A percentile compares a stretch with the other conserved stretches of the same genome.
phyloP scores from a whole-genome alignment of 164 flowering plant species.

The Umbilicus rupestris region DNA sequence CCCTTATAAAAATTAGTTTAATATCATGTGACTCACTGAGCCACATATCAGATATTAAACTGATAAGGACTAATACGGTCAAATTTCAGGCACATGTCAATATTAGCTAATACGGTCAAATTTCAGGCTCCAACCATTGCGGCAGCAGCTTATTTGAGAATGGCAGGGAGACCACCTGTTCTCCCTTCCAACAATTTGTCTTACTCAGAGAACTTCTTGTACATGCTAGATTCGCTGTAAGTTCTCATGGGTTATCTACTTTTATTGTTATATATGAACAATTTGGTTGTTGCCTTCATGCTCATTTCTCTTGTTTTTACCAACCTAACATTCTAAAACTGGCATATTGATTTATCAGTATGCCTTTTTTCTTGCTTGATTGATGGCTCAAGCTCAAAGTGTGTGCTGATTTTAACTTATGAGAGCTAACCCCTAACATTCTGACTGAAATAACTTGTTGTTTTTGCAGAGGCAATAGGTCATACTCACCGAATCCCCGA shows the following conservation, averaged over 20 bases:
- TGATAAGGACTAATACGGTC: too few species aligned
- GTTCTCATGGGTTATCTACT: slow-evolving; percentile 20
- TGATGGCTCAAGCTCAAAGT: background rate
- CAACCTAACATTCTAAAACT: background rate
- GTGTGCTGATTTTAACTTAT: background rate
- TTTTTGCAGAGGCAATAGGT: slow-evolving; percentile 65
- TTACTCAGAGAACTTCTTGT: slow-evolving; percentile 92
- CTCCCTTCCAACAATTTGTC: slow-evolving; percentile 91
- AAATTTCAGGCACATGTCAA: too few species aligned
- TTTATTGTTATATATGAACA: background rate
- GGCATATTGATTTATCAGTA: too few species aligned
- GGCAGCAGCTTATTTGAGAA: slow-evolving; percentile 91
- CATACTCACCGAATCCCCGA: slow-evolving; percentile 89
- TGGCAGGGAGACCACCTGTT: slow-evolving; percentile 99
- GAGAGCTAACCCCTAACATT: background rate
- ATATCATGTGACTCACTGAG: too few species aligned
- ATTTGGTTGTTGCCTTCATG: background rate
- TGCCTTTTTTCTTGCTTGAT: background rate
- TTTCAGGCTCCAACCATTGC: slow-evolving; percentile 94
- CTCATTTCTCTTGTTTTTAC: background rate
- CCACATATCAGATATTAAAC: too few species aligned
- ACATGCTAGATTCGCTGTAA: slow-evolving; percentile 97
- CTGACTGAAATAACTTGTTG: background rate
- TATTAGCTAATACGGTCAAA: slow-evolving; percentile 4
- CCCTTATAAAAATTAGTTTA: too few species aligned